These are phyloP conservation scores for Onygenales sp. DNA, from an alignment of 2,329 filamentous ascomycete genomes.

Conservation along the genomic window DNA sequence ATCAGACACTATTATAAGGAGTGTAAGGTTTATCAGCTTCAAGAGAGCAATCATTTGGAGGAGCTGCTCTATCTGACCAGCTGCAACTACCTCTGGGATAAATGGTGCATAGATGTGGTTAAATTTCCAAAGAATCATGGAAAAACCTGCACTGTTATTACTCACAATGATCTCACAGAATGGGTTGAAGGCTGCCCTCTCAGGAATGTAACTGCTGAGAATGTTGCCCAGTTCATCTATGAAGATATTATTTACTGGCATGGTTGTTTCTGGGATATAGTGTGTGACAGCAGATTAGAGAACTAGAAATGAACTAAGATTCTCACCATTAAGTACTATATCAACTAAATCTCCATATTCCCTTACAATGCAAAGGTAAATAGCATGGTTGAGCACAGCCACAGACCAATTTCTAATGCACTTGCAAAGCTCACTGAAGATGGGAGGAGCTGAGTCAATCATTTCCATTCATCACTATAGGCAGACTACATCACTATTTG, in stretches of 20 bases:
- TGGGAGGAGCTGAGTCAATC: neutral
- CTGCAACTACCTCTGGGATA: neutral
- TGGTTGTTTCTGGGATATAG: neutral
- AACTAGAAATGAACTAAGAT: neutral
- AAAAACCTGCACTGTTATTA: neutral
- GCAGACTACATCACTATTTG: neutral
- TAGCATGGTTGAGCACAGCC: neutral
- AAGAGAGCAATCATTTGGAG: neutral
- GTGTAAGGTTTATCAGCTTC: neutral
- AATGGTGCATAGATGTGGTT: neutral
- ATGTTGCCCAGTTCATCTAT: too few species aligned
- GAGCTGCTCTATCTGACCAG: neutral
- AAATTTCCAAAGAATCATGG: neutral
- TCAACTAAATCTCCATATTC: neutral
- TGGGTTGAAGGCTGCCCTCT: neutral
- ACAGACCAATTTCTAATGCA: neutral
- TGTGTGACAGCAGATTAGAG: neutral
- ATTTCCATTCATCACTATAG: neutral
- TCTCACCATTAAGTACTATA: neutral
- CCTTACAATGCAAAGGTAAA: neutral
- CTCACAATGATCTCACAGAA: neutral
- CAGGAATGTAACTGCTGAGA: neutral
- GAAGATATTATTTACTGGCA: neutral
- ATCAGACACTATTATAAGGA: neutral
- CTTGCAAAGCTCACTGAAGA: neutral